Evolutionary conservation across 805 yeast genomes (phyloP), one percentile per base, ranked within the genome.

Genomic region (Deakozyma indianensis): DNA sequence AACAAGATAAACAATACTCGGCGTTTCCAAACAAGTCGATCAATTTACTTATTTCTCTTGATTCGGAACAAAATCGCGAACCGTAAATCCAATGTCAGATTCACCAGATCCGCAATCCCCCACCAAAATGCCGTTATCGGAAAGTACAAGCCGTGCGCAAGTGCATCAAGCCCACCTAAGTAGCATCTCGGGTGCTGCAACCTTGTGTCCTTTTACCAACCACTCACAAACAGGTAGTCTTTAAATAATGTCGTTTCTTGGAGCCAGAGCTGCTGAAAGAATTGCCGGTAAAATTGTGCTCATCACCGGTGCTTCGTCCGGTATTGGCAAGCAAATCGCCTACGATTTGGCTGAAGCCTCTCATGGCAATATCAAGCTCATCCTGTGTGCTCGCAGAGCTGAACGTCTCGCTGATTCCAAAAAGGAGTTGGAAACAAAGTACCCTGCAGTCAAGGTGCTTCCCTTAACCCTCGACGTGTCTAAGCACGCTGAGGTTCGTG

Each of bases 281-380:
- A 69, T 90, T 27, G 77, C 82, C 21, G 82, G 82, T 43, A 88
- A 90, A 60, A 77, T 79, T 18, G 72, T 85, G 25, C 73, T 90
- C 38, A 81, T 90, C 56, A 85, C 97, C n/a, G 97, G 97, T 50
- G 97, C 97, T 4, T 84, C 95, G 22, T 78, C 95, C 15, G 97
- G 97, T 46, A 90, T 90, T 56, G 98, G 97, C 11, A 77, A 77
- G 53, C 92, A 95, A 45, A 87, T 96, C 9, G 97, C 96, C 15
- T 63, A 71, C 42, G 94, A 88, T 60, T 78, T 85, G 53, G 92
- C 95, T 40, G 77, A 69, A 21, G 84, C 86, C 15, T 70, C 90
- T 21, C 68, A 75, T 42, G 94, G 95, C 25, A 61, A 79, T 11
- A 59, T 82, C 53, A 79, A 81, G 56, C 70, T 86, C 54, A 69